Evolutionary conservation across 768 basidiomycete genomes (phyloP), one percentile per base, ranked within the genome.

Genomic region (Lyophyllum semitale): DNA sequence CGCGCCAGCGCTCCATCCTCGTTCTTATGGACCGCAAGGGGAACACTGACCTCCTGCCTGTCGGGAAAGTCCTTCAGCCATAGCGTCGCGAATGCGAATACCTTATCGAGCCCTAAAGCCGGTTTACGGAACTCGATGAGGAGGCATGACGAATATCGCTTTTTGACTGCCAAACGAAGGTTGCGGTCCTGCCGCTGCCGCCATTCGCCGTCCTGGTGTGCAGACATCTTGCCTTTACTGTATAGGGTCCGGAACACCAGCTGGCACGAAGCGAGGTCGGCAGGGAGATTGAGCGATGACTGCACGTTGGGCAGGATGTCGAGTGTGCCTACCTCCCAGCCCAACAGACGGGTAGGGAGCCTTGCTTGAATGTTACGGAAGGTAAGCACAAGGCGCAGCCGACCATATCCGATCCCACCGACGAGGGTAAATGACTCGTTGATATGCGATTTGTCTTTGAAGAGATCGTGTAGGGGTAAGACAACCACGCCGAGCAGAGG

Each of bases 401-500:
- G 78, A 4, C 87, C 86, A 54, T 78, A 80, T 23, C 89, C 89
- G 30, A 89, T 77, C 8, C 90, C 90, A 26, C 89, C 85, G 26
- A 84, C 80, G 13, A 93, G 73, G 9, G 88, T 82, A 64, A 84
- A 84, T 1, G 81, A 73, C 42, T 83, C 78, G 1, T 82, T 81
- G 35, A 87, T 77, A 51, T 83, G 75, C 0, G 84, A 87, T 4
- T 74, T 69, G 41, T 80, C 67, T 8, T 69, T 67, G 63, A 88
- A 76, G 12, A 86, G 62, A 3, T 81, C 73, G 25, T 57, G 58
- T 12, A 79, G 66, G 0, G 77, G 75, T 5, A 91, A 74, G 50
- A 83, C 78, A 60, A 90, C 81, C 32, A 91, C 81, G 26, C 91
- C 90, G 26, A 91, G 77, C 48, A 91, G 78, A 1, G 87, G 85